These are phyloP conservation scores for Antitrichia curtipendula DNA, from an alignment of 225 moss, liverwort and hornwort species.

Conservation along the genomic window DNA sequence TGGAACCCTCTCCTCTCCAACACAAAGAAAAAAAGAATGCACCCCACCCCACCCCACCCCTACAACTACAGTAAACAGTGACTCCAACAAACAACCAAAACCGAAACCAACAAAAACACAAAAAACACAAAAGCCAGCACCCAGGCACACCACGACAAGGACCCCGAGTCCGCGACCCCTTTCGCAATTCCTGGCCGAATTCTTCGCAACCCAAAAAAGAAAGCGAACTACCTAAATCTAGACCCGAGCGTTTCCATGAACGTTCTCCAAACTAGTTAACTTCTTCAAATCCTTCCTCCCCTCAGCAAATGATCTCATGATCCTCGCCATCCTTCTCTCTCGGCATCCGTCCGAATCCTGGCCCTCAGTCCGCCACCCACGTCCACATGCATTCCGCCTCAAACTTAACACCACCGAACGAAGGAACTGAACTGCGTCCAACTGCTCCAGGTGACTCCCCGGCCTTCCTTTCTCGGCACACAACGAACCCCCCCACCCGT, in stretches of 20 bases:
- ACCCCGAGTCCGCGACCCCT: neutral
- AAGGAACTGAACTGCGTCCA: neutral
- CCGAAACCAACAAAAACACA: neutral
- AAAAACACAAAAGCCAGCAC: neutral
- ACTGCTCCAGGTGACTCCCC: neutral
- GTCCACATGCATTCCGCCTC: neutral
- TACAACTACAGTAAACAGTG: neutral
- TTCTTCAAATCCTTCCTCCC: too few species aligned
- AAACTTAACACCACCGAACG: neutral
- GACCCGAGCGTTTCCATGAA: neutral
- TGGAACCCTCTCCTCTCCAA: neutral
- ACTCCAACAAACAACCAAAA: neutral
- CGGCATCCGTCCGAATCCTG: neutral
- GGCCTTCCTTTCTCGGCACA: neutral
- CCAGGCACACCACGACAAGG: neutral
- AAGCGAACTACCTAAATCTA: slow-evolving; percentile 1
- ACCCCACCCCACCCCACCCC: neutral
- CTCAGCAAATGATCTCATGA: slow-evolving; percentile 1
- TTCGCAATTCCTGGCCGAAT: slow-evolving; percentile 3
- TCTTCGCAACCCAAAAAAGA: neutral
- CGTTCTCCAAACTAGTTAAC: neutral
- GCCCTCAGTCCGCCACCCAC: neutral
- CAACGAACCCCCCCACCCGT: neutral
- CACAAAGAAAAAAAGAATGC: neutral
- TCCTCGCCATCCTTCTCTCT: neutral